A percentile compares a stretch with the other conserved stretches of the same genome.
Conservation (phyloP, 257 asterid species). For the Prunella vulgaris region DNA sequence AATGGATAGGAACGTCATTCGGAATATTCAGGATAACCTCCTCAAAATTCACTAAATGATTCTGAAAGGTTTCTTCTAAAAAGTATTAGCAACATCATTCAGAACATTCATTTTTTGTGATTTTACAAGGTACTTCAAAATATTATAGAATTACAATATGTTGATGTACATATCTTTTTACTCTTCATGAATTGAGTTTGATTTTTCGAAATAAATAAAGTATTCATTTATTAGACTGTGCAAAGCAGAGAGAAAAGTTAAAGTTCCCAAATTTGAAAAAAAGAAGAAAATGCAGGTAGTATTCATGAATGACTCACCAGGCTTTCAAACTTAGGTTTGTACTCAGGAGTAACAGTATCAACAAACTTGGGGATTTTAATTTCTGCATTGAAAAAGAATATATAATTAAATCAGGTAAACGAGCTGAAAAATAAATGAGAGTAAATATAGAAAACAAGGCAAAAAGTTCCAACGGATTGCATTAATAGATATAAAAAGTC, state of each 20-base stretch:
- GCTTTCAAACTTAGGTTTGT: constrained; percentile 78
- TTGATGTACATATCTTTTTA: background rate
- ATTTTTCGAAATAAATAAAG: background rate
- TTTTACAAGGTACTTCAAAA: background rate
- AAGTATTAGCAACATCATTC: background rate
- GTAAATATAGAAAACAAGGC: background rate
- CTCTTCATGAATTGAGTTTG: background rate
- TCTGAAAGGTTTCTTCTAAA: background rate
- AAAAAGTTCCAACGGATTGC: background rate
- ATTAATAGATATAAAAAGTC: background rate
- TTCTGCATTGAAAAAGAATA: constrained; percentile 38
- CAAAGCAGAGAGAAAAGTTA: background rate
- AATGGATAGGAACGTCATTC: background rate
- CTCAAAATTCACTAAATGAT: background rate
- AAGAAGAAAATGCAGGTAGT: background rate
- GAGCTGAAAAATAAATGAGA: background rate
- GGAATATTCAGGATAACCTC: background rate
- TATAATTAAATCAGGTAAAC: constrained; percentile 11
- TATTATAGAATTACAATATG: background rate
- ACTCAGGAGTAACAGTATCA: constrained; percentile 84
- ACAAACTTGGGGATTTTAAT: constrained; percentile 73
- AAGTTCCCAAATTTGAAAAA: background rate
- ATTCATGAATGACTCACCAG: constrained; percentile 51
- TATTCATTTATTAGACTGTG: background rate
- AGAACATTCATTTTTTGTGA: background rate